Base-by-base conservation (phyloP, 208 protist genomes). In the Crithidia bombi region DNA sequence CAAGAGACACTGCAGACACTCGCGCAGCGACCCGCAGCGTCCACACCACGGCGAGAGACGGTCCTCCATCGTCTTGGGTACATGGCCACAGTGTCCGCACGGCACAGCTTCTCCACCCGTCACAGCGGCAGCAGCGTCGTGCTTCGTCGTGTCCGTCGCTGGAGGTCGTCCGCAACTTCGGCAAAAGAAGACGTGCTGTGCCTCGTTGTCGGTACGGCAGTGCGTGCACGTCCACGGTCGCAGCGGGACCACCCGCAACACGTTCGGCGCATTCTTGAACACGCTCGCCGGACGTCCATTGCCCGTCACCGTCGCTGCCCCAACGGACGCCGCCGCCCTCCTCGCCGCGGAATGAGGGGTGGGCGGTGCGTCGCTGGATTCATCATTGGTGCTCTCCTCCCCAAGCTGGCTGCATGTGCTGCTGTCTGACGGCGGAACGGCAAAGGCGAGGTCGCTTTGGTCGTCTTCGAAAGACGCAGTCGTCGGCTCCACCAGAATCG, bases 181-280 rank as follows among this genome's bases (percentile, higher is more conserved):
- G 43, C 89, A 94, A 75, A 85, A 90, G 66, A 91, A 91, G 15
- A 76, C 47, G 54, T 92, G 83, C 33, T 75, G 69, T 11, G 86
- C 67, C 7, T 81, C 74, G 63, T 94, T 94, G 43, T 25, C 38
- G n/a, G 73, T 47, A 21, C 65, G 72, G 65, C 89, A 94, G 35
- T 72, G 72, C 17, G 51, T 49, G 75, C 89, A 94, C n/a, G 75
- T 77, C 89, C 89, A 94, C 46, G 56, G 64, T 28, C 86, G 89
- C 65, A 94, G 68, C 15, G 82, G 57, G 39, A 83, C 69, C 38
- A 87, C 70, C 0, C 50, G 65, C 33, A 63, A 38, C 12, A 80
- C 64, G 26, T 35, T 17, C 14, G 47, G 23, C 11, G 66, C 65
- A 10, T 57, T n/a, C 1, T 44, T 25, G 63, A 75, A 54, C 17